Evolutionary conservation across 441 rosid species (phyloP).

Genomic region (Dalechampia spathulata): DNA sequence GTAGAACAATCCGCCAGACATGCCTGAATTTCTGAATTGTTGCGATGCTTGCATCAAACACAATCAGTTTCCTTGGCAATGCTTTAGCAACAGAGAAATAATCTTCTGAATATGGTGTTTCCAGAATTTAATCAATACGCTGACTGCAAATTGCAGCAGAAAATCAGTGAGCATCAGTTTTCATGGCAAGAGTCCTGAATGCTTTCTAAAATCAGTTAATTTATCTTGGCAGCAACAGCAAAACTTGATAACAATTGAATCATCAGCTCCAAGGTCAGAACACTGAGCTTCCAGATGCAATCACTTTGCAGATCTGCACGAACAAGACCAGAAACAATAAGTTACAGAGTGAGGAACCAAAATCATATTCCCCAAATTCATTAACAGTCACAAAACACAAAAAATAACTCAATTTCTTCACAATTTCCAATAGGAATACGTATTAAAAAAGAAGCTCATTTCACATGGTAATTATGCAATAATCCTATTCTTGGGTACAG

Average conservation of each 20-base stretch:
- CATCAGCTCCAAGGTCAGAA: conserved; percentile 5
- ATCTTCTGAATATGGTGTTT: neutral
- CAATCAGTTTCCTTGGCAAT: neutral
- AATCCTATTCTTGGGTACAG: too few relatives aligned
- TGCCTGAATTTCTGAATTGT: conserved; percentile 24
- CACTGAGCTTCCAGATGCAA: neutral
- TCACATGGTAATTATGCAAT: too few relatives aligned
- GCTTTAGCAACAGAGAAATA: neutral
- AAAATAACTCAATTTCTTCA: neutral
- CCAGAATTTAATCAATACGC: neutral
- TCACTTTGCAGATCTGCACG: conserved; percentile 13
- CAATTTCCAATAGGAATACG: too few relatives aligned
- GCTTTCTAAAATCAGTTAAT: neutral
- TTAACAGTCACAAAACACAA: neutral
- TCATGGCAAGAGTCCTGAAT: neutral
- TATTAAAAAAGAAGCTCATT: too few relatives aligned
- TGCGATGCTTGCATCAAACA: conserved; percentile 30
- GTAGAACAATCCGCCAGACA: conserved; percentile 33
- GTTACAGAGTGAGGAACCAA: neutral
- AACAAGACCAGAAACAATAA: neutral
- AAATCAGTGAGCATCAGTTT: neutral
- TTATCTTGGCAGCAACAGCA: neutral
- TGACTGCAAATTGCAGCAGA: neutral
- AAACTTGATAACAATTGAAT: neutral
- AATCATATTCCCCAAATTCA: neutral